These are phyloP conservation scores for Beauveria medogensis DNA, from an alignment of 2,329 filamentous ascomycete species.

Conservation along the genomic window DNA sequence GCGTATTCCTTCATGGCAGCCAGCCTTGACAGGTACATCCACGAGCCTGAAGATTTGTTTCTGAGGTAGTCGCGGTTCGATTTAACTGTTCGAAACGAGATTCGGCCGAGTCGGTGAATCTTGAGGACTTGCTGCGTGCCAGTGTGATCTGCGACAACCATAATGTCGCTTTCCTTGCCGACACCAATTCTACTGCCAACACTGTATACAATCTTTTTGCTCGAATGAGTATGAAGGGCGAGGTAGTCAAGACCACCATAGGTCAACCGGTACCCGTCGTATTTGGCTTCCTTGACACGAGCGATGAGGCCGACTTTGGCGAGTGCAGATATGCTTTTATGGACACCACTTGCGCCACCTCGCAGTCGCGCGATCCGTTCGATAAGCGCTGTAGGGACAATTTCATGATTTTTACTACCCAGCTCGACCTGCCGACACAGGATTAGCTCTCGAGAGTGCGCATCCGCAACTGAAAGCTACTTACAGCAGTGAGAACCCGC, in stretches of 20 bases:
- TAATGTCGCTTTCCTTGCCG: constrained; percentile 96
- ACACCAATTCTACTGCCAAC: constrained; percentile 93
- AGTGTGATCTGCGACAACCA: constrained; percentile 75
- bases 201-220: constrained; percentile 74
- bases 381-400: constrained; percentile 87
- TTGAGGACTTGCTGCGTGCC: constrained; percentile 80
- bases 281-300: constrained; percentile 89
- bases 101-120: constrained; percentile 89
- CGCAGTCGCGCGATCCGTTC: constrained; percentile 74
- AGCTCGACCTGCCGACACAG: constrained; percentile 65
- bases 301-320: constrained; percentile 90
- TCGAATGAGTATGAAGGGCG: constrained; percentile 83
- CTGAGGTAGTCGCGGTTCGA: constrained; percentile 92
- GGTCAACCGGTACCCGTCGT: constrained; percentile 93
- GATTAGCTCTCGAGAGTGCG: constrained; percentile 25
- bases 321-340: constrained; percentile 79
- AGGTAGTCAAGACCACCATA: constrained; percentile 97
- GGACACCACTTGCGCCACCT: constrained; percentile 69
- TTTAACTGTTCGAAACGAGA: constrained; percentile 95
- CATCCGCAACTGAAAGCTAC: constrained; percentile 24
- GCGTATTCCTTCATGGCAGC: constrained; percentile 91
- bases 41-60: constrained; percentile 70
- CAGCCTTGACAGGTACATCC: constrained; percentile 96
- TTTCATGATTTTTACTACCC: constrained; percentile 93
- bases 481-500: constrained; percentile 84